Evolutionary conservation across 2,329 filamentous ascomycete genomes (phyloP), one percentile per base, ranked within the genome.

Genomic region (Zarea fungicola): DNA sequence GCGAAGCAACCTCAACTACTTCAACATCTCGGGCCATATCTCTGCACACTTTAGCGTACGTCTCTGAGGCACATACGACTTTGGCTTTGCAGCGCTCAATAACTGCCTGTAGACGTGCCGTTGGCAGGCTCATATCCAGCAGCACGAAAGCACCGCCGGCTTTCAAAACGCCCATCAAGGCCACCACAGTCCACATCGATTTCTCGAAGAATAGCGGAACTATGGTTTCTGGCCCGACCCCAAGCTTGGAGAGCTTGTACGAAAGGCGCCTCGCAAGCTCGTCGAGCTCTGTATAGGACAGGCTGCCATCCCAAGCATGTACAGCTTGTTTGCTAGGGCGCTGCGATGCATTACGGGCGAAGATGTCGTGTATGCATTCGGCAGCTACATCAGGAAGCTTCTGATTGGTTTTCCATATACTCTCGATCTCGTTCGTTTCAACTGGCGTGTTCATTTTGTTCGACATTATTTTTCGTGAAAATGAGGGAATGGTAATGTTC

Each of bases 121-220:
- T 4, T 3, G 56, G 53, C 25, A 40, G 43, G 11, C 23, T 43
- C 31, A 56, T 58, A 44, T 64, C 63, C 13, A 66, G 50, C 16
- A 60, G 58, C 1, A 63, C 61, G 18, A 65, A 62, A 0, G 60
- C 60, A 4, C 58, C 64, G 3, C 65, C 65, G 1, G 64, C 52
- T 42, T 62, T 63, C 40, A 64, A 56, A 10, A 65, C 48, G 0
- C 55, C 64, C 0, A 67, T 35, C 41, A 66, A 61, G 4, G 57
- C 56, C 3, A 65, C 58, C 2, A 49, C 35, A 19, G 50, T 42
- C 50, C 50, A 49, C 16, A 13, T 49, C 18, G 50, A 52, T 23
- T 52, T 52, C 28, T 41, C 42, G 26, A 52, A 36, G 50, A 44
- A 52, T 7, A 51, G n/a, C 31, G 36, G 28, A 8, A 51, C 49